Base-by-base conservation (phyloP, 371 early-diverging fungal species). In the Mucor ambiguus region DNA sequence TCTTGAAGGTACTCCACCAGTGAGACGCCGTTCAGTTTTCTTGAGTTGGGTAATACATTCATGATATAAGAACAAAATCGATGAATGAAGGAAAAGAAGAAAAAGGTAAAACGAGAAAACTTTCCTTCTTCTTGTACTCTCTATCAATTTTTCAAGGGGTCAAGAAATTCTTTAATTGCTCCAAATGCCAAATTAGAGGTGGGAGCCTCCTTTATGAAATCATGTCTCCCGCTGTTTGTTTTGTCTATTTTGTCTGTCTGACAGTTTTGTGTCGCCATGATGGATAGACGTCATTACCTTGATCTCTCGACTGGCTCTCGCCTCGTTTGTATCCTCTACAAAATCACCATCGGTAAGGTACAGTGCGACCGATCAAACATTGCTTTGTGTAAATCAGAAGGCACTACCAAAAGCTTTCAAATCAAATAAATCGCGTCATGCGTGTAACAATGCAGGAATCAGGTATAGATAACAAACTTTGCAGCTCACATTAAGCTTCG, bases 1-100 rank as follows among this genome's bases (percentile, higher is more conserved):
- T 62, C 37, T 54, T 52, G 35, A 24, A 62, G 52, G 30, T 24
- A 62, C 35, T 62, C 55, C 11, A 33, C 55, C 41, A 54, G 55
- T 29, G 63, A 52, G 26, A 62, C 22, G 7, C 55, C 63, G 20
- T 62, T 62, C 37, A 62, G 11, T 62, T 62, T 62, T 62, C 63
- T 62, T 29, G 63, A 62, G 54, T 62, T 62, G 10, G 63, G 54
- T 28, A 62, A 20, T 35, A 8, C 37, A 26, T 54, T 52, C 63
- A 62, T 62, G 37, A 38, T 48, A 26, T 33, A n/a, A 54, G 37
- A 24, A 37, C 26, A 52, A 33, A 33, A 38, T 38, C 10, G 11
- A 37, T 24, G 14, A 38, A 26, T 10, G 26, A 38, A 54, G 35
- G 54, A 26, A 62, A 12, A 26, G n/a, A 52, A 62, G 26, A 52